A percentile compares a stretch with the other conserved stretches of the same genome.
phyloP scores from a whole-genome alignment of 2,329 filamentous ascomycete species.

The Penicillium corylophilum region DNA sequence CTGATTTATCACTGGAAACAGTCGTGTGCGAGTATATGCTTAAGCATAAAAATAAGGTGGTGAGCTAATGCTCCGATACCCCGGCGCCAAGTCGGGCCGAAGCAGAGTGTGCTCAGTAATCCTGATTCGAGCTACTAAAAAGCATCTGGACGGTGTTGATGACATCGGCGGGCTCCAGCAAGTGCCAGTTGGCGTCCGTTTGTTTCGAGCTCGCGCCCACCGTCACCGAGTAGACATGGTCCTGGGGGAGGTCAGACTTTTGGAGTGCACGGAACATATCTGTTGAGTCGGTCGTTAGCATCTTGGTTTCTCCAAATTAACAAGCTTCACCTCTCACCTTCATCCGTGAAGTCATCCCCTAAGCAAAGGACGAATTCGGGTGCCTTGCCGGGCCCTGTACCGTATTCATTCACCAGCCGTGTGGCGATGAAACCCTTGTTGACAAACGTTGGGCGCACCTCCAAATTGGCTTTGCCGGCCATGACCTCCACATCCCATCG shows the following conservation, averaged over 20 bases:
- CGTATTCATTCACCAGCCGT: constrained; percentile 74
- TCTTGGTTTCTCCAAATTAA: background rate
- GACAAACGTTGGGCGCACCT: constrained; percentile 94
- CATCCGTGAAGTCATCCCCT: constrained; percentile 95
- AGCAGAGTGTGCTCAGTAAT: constrained; percentile 26
- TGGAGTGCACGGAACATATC: constrained; percentile 81
- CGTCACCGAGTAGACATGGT: constrained; percentile 84
- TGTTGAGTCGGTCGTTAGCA: constrained; percentile 28
- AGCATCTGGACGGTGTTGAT: constrained; percentile 63
- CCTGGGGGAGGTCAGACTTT: constrained; percentile 54
- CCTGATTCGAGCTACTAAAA: constrained; percentile 45
- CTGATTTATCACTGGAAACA: background rate
- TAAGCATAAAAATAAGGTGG: constrained; percentile 1
- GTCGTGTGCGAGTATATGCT: constrained; percentile 7
- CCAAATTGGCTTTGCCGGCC: constrained; percentile 93
- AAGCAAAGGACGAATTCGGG: constrained; percentile 87
- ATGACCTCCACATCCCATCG: constrained; percentile 94
- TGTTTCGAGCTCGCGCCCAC: constrained; percentile 90
- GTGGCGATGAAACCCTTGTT: constrained; percentile 97
- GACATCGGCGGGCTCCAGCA: constrained; percentile 85
- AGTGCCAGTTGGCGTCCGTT: constrained; percentile 85
- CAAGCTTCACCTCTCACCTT: constrained; percentile 60
- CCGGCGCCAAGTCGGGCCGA: background rate
- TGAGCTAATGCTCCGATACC: background rate
- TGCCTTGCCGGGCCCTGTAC: constrained; percentile 51